Evolutionary conservation across 2,329 filamentous ascomycete species (phyloP), one percentile per base, ranked within the genome.

Genomic region (Huntiella savannae): DNA sequence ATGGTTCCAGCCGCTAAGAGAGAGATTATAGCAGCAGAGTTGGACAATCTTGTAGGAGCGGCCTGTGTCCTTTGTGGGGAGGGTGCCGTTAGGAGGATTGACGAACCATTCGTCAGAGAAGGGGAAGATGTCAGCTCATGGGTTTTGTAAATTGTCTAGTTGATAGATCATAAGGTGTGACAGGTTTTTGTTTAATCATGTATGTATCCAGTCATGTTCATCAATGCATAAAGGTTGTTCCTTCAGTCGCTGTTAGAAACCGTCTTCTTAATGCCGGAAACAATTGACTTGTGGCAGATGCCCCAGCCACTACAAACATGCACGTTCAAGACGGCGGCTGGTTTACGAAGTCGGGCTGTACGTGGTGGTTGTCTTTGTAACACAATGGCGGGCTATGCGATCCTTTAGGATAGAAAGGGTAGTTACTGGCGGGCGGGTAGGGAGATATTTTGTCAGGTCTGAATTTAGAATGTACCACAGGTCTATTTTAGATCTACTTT

Each of bases 61-160:
- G 78, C 83, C 58, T 98, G 87, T 67, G 86, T 96, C 46, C 66
- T 98, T 15, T 98, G 91, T 61, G 87, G 86, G 58, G 91, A 98
- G 53, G 76, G 92, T 63, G 91, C 88, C 2, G 93, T 98, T 57
- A 92, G 87, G 65, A 75, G 82, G 56, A 84, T 98, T 49, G 85
- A 95, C 55, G 85, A 94, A 64, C 87, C 91, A 1, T 96, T 98
- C 58, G 75, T 96, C 48, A 73, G 71, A 33, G 64, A 70, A 4
- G 69, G 71, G 16, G 88, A 95, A 55, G 73, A 87, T 58, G 66
- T 67, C 52, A 75, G 78, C 47, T 86, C 93, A 56, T 98, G 91
- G 91, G 77, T 75, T 44, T 61, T 81, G 51, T 81, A 62, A 62
- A 17, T 16, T 15, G 40, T 11, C 4, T 7, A n/a, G 15, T n/a